Conservation (phyloP, 78 protist species). For the Dictyostelium firmibasis region DNA sequence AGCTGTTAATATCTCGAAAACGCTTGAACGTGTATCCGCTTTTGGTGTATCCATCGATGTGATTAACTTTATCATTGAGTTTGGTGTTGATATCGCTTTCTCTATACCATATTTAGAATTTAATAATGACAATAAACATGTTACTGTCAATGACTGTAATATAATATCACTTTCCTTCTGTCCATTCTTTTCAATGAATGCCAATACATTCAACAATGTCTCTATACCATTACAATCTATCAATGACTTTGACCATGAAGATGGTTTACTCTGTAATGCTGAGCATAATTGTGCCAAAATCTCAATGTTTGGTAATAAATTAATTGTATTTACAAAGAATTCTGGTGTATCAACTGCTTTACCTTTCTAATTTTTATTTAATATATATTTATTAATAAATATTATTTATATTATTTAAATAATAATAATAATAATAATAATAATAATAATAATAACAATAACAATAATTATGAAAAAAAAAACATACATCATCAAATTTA, state of each 20-base stretch:
- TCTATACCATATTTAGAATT: conserved; percentile 61
- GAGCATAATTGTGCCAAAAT: conserved; percentile 64
- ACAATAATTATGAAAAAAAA: not conserved
- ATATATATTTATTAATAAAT: too few species aligned
- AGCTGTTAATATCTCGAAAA: conserved; percentile 45
- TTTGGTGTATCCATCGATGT: conserved; percentile 35
- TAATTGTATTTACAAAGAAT: conserved; percentile 65
- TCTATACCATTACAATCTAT: conserved; percentile 43
- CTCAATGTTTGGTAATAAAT: conserved; percentile 58
- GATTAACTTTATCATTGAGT: conserved; percentile 40
- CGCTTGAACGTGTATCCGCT: conserved; percentile 43
- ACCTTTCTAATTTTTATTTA: conserved; percentile 22
- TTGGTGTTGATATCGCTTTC: conserved; percentile 29
- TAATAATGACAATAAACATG: conserved; percentile 59
- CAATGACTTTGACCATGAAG: conserved; percentile 56
- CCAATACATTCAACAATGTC: conserved; percentile 30
- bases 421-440: not conserved
- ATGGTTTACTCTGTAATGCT: conserved; percentile 21
- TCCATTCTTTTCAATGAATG: conserved; percentile 11
- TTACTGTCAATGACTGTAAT: conserved; percentile 39
- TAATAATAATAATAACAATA: not conserved
- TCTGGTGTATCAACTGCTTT: conserved; percentile 77
- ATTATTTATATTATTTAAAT: too few species aligned
- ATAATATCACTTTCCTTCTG: conserved; percentile 25
- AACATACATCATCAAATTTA: conserved; percentile 7